Percentiles rank a stretch among this genome's conserved stretches.
Conservation (phyloP, 495 filamentous ascomycete genomes). For the Beverwykella pulmonaria region DNA sequence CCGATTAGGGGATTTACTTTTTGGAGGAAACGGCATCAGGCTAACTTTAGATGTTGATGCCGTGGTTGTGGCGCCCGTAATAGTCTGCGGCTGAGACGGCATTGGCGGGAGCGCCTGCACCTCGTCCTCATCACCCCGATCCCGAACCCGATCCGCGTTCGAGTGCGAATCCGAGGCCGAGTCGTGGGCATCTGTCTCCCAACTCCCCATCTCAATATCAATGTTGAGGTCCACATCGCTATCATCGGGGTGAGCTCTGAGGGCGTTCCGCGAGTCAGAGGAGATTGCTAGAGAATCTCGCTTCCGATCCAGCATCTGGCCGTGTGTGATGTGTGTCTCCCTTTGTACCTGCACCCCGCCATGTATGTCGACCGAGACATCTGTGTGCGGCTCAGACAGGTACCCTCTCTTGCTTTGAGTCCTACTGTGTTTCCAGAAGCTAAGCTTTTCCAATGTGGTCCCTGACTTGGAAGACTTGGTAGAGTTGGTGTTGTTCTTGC, state of each 20-base stretch:
- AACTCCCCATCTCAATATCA: background rate
- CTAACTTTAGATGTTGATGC: too few species aligned
- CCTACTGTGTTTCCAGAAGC: background rate
- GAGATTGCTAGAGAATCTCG: background rate
- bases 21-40: too few species aligned
- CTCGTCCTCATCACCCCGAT: background rate
- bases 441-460: background rate
- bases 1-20: too few species aligned
- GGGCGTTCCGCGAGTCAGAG: background rate
- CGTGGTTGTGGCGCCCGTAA: too few species aligned
- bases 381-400: background rate
- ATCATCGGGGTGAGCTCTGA: background rate
- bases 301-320: background rate
- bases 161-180: background rate
- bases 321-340: background rate
- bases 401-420: background rate
- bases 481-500: background rate
- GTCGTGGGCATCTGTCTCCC: background rate
- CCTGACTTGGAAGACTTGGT: background rate
- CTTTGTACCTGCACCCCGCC: constrained; percentile 1
- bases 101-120: constrained; percentile 1
- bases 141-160: background rate
- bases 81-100: background rate
- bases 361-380: constrained; percentile 4
- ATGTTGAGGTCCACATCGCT: background rate